These are phyloP conservation scores for Mycena venus DNA, from an alignment of 768 basidiomycete genomes.

Conservation along the genomic window DNA sequence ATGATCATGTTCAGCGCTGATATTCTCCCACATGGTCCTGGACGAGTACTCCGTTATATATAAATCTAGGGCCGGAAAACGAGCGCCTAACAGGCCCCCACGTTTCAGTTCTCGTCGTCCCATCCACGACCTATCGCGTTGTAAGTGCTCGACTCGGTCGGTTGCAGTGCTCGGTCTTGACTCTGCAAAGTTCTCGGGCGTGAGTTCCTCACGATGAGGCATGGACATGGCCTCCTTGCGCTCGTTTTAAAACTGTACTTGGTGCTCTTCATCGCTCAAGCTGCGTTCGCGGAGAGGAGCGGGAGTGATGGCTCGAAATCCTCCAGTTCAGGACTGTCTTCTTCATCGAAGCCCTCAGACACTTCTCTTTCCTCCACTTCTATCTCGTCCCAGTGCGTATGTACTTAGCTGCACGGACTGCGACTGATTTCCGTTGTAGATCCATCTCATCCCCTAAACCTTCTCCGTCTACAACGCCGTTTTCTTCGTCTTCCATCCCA, in stretches of 20 bases:
- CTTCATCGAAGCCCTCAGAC: background rate
- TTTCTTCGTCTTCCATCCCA: background rate
- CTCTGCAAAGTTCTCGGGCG: background rate
- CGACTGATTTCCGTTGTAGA: background rate
- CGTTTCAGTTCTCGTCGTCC: background rate
- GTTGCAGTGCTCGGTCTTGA: background rate
- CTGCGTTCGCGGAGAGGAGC: background rate
- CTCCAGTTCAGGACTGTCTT: too few species aligned
- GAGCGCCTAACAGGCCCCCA: background rate
- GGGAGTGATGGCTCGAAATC: background rate
- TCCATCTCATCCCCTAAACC: background rate
- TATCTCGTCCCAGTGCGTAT: background rate
- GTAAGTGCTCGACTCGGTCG: background rate
- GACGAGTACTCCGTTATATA: background rate
- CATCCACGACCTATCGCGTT: background rate
- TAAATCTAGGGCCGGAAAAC: background rate
- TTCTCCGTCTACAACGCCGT: background rate
- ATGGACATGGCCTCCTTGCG: conserved; percentile 9
- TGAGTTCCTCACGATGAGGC: conserved; percentile 11
- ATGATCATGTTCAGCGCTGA: background rate
- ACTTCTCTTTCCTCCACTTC: background rate
- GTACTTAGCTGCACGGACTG: background rate
- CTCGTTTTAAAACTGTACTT: conserved; percentile 15
- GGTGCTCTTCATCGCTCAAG: conserved; percentile 1
- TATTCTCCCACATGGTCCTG: background rate